Evolutionary conservation across 1,139 yeast species (phyloP), one percentile per base, ranked within the genome.

Genomic region (Yamadazyma taylorii): DNA sequence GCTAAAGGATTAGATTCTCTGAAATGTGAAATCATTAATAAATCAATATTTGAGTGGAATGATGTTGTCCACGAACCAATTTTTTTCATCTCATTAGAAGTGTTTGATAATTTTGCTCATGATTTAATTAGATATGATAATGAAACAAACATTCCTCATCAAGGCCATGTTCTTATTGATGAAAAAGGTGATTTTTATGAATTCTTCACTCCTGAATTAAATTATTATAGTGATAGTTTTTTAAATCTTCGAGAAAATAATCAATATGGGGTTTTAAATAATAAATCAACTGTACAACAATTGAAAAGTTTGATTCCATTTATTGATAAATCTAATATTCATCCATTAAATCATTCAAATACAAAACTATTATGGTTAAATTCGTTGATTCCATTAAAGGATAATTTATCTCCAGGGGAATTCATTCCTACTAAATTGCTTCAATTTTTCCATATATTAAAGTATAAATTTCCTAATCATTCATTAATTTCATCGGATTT

Each of bases 31-130:
- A 74, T 87, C 42, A 75, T 83, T 53, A 85, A 87, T 60, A 74
- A 80, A 55, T 83, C 90, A 24, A 81, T 87, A 13, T 79, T 87
- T 48, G 83, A 81, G 17, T 88, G 96, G 95, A 69, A 77, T 39
- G 65, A 69, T 19, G 58, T 63, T 2, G 84, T 84, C 2, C 64
- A 69, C 2, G 84, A 84, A 31, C 90, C 90, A 0, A 85, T 95
- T 48, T 87, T 80, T 54, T 82, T 87, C 48, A 70, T 87, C 37
- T 95, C 94, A 0, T 63, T 86, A 42, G 96, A 88, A 55, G 95
- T 88, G 22, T 80, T 88, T 58, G 95, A 87, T 58, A 88, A 86
- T 51, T 79, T 88, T 49, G 75, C 95, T 3, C 96, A 87, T 58
- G 96, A 87, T 55, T 77, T 85, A 24, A 74, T 87, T 7, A 71